Evolutionary conservation across 352 stramenopile species (phyloP).

Genomic region (Globisporangium spinosum): DNA sequence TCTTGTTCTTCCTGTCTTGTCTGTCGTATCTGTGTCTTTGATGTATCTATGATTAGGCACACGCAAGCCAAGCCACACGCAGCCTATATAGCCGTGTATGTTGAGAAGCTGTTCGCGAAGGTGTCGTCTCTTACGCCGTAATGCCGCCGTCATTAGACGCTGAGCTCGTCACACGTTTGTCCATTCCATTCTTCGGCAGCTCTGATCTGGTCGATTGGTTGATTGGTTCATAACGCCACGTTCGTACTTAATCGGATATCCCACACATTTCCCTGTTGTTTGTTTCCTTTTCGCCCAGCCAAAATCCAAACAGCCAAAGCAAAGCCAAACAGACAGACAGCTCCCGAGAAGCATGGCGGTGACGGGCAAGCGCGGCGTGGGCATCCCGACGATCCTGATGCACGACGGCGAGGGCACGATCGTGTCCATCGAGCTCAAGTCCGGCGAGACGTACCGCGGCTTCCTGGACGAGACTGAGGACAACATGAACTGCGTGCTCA

Average conservation of each 20-base stretch:
- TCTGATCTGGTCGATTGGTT: neutral
- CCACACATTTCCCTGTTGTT: neutral
- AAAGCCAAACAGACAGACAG: constrained; percentile 3
- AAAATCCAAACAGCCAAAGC: neutral
- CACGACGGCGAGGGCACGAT: constrained; percentile 86
- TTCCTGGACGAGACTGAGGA: constrained; percentile 86
- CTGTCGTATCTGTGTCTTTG: neutral
- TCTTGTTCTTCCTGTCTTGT: neutral
- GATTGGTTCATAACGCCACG: neutral
- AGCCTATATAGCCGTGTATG: neutral
- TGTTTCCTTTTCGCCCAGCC: neutral
- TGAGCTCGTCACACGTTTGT: neutral
- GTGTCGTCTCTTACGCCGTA: neutral
- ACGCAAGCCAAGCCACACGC: neutral
- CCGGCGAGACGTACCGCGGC: constrained; percentile 79
- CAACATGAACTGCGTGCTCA: constrained; percentile 91
- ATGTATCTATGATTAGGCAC: neutral
- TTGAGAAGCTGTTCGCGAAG: neutral
- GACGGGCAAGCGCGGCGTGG: constrained; percentile 80
- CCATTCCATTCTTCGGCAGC: neutral
- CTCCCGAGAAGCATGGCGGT: constrained; percentile 48
- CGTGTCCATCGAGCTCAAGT: constrained; percentile 87
- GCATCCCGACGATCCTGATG: constrained; percentile 82
- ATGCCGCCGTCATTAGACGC: neutral
- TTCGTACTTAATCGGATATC: constrained; percentile 11